Base-by-base conservation (phyloP, 2,329 filamentous ascomycete species). In the Aspergillus sojae region DNA sequence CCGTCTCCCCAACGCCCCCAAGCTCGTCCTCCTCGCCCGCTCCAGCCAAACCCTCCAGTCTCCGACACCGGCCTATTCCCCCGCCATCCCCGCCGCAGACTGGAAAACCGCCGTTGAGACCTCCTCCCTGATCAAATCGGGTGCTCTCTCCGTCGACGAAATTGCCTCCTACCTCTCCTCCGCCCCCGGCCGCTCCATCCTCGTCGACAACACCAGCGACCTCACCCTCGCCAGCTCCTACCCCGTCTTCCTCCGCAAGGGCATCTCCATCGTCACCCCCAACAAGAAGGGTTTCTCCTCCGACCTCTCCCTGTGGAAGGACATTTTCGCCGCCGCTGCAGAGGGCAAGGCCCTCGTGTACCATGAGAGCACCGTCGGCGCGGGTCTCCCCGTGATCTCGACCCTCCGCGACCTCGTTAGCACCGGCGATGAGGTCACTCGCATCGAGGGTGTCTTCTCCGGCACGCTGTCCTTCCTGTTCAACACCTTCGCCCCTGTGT, bases 251-350 rank as follows among this genome's bases (percentile, higher is more conserved):
- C 83, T 99, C 65, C 85, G 87, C 72, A 87, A 88, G 67, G 94
- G 94, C 14, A 89, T 99, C 78, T 94, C 89, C 79, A 88, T 99
- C 71, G 92, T 98, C 32, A 99, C 95, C 0, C 94, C 95, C 50
- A 99, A 98, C 85, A 99, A 99, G 84, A 99, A 99, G 81, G 94
- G 91, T 16, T 99, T 99, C 81, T 96, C 93, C 0, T 89, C 91
- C 62, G 88, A 87, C 53, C 89, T 92, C 72, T 84, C 88, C 70
- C 83, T 97, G 61, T 99, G 94, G 94, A 86, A 92, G 73, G 88
- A 91, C 67, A 97, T 99, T 75, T 96, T 96, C 79, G 81, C 83
- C 3, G 86, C 92, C 1, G 90, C 93, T 1, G 84, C 86, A 55
- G 78, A 81, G 39, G 77, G 79, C 12, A 83, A 84, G 53, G 92